Evolutionary conservation across 345 rosid species (phyloP).

Genomic region (Laguncularia racemosa): DNA sequence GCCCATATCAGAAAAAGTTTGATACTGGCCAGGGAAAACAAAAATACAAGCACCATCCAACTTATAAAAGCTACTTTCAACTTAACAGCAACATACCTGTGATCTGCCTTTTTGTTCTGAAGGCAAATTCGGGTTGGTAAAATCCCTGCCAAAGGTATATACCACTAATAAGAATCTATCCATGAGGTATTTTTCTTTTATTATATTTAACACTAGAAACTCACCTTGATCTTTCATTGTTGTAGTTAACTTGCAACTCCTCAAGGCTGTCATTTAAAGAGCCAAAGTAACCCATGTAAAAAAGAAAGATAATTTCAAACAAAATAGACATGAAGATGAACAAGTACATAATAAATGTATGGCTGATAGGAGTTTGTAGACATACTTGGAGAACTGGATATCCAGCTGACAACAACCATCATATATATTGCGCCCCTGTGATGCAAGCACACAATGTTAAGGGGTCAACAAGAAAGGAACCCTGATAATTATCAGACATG

Average conservation of each 20-base stretch:
- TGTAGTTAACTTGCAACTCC: slow-evolving; percentile 96
- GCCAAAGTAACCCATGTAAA: slow-evolving; percentile 8
- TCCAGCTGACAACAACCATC: slow-evolving; percentile 98
- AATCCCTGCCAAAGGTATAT: slow-evolving; percentile 51
- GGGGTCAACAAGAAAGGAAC: slow-evolving; percentile 9
- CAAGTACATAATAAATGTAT: background rate
- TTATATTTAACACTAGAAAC: slow-evolving; percentile 2
- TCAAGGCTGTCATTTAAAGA: slow-evolving; percentile 58
- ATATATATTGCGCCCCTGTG: slow-evolving; percentile 91
- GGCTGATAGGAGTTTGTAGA: slow-evolving; percentile 8
- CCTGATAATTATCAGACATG: background rate
- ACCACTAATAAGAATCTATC: slow-evolving; percentile 1
- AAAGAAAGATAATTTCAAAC: slow-evolving; percentile 2
- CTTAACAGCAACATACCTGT: slow-evolving; percentile 41
- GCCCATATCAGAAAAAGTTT: slow-evolving; percentile 2
- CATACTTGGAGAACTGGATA: slow-evolving; percentile 96
- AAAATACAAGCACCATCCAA: background rate
- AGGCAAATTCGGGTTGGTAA: slow-evolving; percentile 90
- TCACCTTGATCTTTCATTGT: slow-evolving; percentile 92
- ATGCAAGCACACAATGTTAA: slow-evolving; percentile 6
- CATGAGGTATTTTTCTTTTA: background rate
- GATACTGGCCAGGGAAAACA: slow-evolving; percentile 1
- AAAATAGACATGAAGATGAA: background rate
- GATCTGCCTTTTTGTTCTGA: slow-evolving; percentile 89
- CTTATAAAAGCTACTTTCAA: slow-evolving; percentile 8